Evolutionary conservation across 75 land plant species (phyloP).

Genomic region (Gnetum montanum): DNA sequence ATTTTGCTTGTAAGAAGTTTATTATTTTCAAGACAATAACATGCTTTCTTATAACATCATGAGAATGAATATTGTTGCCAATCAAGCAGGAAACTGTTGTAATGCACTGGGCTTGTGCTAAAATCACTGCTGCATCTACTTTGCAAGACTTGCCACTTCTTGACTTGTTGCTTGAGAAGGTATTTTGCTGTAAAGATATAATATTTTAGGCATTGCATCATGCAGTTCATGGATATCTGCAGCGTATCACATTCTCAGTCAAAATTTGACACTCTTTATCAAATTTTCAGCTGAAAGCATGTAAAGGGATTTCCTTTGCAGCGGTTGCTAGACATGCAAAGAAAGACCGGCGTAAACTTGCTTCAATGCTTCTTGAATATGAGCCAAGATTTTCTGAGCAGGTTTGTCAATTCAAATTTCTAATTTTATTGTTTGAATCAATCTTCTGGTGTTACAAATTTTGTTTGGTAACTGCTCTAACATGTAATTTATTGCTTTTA

Average conservation of each 20-base stretch:
- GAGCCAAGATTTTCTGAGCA: constrained; percentile 95
- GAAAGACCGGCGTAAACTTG: constrained; percentile 76
- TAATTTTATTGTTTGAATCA: too few relatives aligned
- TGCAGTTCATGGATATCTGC: too few relatives aligned
- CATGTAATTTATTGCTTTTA: too few relatives aligned
- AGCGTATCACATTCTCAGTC: too few relatives aligned
- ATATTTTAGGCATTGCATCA: too few relatives aligned
- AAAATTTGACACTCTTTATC: not conserved
- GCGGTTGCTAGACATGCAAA: constrained; percentile 92
- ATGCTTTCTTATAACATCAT: not conserved
- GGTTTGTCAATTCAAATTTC: too few relatives aligned
- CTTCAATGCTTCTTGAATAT: constrained; percentile 91
- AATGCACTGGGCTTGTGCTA: constrained; percentile 94
- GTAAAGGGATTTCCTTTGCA: constrained; percentile 94
- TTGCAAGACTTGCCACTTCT: constrained; percentile 65
- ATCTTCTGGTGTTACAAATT: too few relatives aligned
- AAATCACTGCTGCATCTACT: constrained; percentile 64
- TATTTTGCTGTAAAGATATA: too few relatives aligned
- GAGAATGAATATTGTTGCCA: constrained; percentile 5
- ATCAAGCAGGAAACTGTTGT: constrained; percentile 76
- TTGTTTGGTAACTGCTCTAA: too few relatives aligned
- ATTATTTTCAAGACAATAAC: too few relatives aligned
- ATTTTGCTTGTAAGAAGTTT: not conserved
- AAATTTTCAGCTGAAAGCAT: constrained; percentile 61
- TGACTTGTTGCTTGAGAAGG: constrained; percentile 89